These are phyloP conservation scores for Bolboschoenus planiculmis DNA, from an alignment of 176 grass and related monocot species.

Conservation along the genomic window DNA sequence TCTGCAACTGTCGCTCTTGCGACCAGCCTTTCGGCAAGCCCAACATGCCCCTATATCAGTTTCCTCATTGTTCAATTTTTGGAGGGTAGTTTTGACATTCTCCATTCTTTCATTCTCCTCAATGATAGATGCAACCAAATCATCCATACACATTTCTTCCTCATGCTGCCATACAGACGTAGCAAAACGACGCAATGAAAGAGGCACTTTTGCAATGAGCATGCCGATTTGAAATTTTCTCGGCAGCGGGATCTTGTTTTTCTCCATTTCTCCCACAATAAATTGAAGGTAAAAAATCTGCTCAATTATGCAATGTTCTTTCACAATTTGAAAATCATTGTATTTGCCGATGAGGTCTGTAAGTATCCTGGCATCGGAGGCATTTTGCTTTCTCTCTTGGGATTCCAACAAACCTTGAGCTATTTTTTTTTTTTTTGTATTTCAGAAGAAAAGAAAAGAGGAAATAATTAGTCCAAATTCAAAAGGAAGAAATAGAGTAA, in stretches of 20 bases:
- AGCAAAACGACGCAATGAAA: background rate
- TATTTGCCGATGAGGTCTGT: background rate
- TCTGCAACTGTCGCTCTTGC: background rate
- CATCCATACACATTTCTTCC: background rate
- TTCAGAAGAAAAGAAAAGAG: background rate
- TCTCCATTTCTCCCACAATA: background rate
- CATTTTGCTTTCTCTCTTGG: background rate
- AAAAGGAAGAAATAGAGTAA: background rate
- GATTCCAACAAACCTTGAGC: background rate
- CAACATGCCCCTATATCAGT: background rate
- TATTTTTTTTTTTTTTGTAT: background rate
- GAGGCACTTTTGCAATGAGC: background rate
- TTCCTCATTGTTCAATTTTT: background rate
- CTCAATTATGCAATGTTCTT: background rate
- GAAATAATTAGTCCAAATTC: background rate
- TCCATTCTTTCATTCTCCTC: slow-evolving; percentile 2
- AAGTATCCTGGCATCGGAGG: background rate
- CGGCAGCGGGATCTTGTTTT: background rate
- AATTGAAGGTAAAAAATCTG: background rate
- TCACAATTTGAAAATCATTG: background rate
- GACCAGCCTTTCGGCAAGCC: background rate
- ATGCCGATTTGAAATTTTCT: background rate
- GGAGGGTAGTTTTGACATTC: background rate
- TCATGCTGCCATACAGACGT: background rate
- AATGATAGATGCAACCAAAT: background rate